phyloP scores from a whole-genome alignment of 768 basidiomycete genomes.

The Boletus insuetus region DNA sequence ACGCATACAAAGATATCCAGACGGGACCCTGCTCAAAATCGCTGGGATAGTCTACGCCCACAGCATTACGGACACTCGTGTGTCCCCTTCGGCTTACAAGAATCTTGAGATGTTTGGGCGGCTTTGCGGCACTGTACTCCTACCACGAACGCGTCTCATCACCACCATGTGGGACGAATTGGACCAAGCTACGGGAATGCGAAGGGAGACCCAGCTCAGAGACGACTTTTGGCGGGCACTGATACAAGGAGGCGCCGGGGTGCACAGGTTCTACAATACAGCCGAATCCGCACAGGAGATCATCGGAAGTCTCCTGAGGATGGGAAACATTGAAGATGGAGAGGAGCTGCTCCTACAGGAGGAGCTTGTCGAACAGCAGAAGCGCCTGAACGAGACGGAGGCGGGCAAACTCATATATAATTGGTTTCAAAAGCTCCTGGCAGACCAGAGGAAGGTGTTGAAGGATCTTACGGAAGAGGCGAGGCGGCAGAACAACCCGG shows the following conservation, averaged over 20 bases:
- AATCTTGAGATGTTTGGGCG: slow-evolving; percentile 35
- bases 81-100: slow-evolving; percentile 28
- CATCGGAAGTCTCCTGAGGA: neutral
- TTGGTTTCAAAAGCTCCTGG: slow-evolving; percentile 12
- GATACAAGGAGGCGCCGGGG: neutral
- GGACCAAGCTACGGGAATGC: slow-evolving; percentile 7
- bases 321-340: neutral
- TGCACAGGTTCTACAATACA: slow-evolving; percentile 3
- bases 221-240: slow-evolving; percentile 23
- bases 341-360: slow-evolving; percentile 17
- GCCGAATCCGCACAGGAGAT: neutral
- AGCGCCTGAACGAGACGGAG: slow-evolving; percentile 20
- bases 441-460: slow-evolving; percentile 11
- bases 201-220: slow-evolving; percentile 25
- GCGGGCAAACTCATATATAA: slow-evolving; percentile 18
- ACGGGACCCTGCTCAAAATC: slow-evolving; percentile 7
- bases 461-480: slow-evolving; percentile 19
- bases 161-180: slow-evolving; percentile 39
- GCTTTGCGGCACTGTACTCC: slow-evolving; percentile 34
- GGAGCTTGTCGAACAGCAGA: slow-evolving; percentile 12
- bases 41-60: slow-evolving; percentile 35
- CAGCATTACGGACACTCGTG: slow-evolving; percentile 34
- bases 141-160: slow-evolving; percentile 31
- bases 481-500: slow-evolving; percentile 8
- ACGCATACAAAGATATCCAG: slow-evolving; percentile 7